phyloP scores from a whole-genome alignment of 768 basidiomycete genomes.

The Boletus tylopilopsis region DNA sequence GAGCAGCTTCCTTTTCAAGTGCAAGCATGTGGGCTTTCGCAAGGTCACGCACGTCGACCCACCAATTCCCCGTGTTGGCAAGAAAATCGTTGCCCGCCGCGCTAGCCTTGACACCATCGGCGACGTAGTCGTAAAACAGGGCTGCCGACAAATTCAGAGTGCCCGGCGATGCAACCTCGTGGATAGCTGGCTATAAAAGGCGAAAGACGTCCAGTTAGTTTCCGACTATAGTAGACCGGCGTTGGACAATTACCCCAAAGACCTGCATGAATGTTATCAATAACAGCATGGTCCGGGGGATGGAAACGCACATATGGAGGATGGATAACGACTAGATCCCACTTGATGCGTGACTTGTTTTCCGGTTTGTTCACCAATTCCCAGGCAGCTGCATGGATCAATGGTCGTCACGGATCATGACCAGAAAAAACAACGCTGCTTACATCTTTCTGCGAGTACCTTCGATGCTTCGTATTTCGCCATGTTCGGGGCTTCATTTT shows the following conservation, averaged over 20 bases:
- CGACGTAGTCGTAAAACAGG: slow-evolving; percentile 33
- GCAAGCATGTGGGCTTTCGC: slow-evolving; percentile 52
- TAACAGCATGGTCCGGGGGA: too few species aligned
- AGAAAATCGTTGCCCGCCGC: slow-evolving; percentile 24
- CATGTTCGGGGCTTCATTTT: slow-evolving; percentile 30
- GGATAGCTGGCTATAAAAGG: slow-evolving; percentile 38
- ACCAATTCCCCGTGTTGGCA: slow-evolving; percentile 27
- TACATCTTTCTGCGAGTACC: slow-evolving; percentile 59
- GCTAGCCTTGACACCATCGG: slow-evolving; percentile 17
- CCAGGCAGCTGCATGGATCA: slow-evolving; percentile 42
- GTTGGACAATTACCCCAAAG: slow-evolving; percentile 23
- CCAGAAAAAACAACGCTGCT: neutral
- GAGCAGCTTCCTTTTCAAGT: slow-evolving; percentile 48
- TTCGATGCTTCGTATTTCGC: slow-evolving; percentile 60
- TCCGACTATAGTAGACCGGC: neutral
- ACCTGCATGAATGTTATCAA: too few species aligned
- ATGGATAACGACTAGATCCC: slow-evolving; percentile 38
- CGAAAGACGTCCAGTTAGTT: neutral
- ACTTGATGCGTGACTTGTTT: slow-evolving; percentile 31
- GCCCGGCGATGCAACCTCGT: slow-evolving; percentile 34
- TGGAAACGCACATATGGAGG: slow-evolving; percentile 35
- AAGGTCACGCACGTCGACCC: slow-evolving; percentile 55
- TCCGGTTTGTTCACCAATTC: slow-evolving; percentile 32
- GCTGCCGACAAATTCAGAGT: slow-evolving; percentile 40
- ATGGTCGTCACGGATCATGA: neutral